Percentiles rank a stretch among this genome's conserved stretches.
Conservation (phyloP, 345 rosid genomes). For the Gossypium raimondii region DNA sequence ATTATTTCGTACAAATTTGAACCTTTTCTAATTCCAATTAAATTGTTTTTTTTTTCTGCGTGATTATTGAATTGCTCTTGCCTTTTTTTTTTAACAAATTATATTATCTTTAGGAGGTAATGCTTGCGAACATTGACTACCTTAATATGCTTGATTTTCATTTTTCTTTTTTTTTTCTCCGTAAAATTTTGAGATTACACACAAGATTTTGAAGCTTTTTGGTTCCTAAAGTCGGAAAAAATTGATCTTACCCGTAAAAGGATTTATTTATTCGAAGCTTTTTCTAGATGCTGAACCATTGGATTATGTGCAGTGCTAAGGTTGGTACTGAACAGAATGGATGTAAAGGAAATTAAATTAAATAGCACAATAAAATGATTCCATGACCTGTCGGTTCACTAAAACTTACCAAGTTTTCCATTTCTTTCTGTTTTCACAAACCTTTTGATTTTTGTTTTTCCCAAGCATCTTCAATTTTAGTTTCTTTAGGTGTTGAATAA, state of each 20-base stretch:
- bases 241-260: too few species aligned
- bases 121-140: not conserved
- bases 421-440: not conserved
- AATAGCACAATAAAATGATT: not conserved
- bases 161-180: not conserved
- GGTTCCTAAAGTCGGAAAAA: not conserved
- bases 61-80: not conserved
- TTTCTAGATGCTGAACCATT: not conserved
- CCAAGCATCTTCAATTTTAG: not conserved
- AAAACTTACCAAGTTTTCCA: not conserved
- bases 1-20: not conserved
- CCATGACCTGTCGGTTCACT: not conserved
- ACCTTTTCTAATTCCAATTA: not conserved
- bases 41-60: not conserved
- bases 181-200: not conserved
- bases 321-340: not conserved
- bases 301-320: not conserved
- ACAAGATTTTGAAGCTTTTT: not conserved
- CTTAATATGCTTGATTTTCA: not conserved
- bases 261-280: not conserved
- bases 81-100: conserved; percentile 2
- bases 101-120: not conserved
- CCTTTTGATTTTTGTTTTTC: not conserved
- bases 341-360: not conserved
- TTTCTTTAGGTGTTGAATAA: not conserved